Evolutionary conservation across 1,284 basidiomycete genomes (phyloP).

Genomic region (Peniophora sp.): DNA sequence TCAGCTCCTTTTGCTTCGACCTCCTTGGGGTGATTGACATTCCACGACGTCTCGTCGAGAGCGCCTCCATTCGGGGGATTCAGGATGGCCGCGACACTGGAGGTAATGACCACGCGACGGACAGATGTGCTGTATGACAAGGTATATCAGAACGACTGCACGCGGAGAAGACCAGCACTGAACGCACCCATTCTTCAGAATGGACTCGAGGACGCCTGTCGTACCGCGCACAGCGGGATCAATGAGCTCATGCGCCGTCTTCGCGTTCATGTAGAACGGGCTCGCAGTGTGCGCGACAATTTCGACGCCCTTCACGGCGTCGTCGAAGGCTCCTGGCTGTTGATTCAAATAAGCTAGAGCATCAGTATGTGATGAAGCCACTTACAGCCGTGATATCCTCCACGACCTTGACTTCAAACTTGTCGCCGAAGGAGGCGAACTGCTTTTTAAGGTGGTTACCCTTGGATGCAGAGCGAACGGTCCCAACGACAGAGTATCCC

Average conservation of each 20-base stretch:
- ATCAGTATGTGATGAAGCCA: constrained; percentile 9
- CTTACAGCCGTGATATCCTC: constrained; percentile 46
- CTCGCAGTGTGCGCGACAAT: neutral
- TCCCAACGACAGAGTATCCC: constrained; percentile 44
- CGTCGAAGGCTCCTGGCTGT: neutral
- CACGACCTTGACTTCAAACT: constrained; percentile 43
- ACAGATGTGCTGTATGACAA: constrained; percentile 27
- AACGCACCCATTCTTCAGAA: constrained; percentile 6
- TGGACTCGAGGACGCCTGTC: constrained; percentile 14
- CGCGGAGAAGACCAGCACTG: neutral
- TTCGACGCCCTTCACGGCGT: neutral
- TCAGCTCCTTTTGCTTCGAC: constrained; percentile 41
- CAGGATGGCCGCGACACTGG: constrained; percentile 42
- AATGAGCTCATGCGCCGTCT: constrained; percentile 21
- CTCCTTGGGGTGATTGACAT: constrained; percentile 37
- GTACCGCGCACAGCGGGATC: constrained; percentile 22
- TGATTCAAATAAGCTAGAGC: neutral
- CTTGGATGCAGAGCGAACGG: constrained; percentile 46
- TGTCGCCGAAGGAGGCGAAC: constrained; percentile 37
- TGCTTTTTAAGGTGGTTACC: constrained; percentile 38
- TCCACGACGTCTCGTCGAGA: constrained; percentile 50
- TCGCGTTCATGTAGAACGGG: constrained; percentile 16
- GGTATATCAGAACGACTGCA: too few relatives aligned
- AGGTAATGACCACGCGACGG: constrained; percentile 59
- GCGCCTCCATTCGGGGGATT: constrained; percentile 12